Evolutionary conservation across 495 filamentous ascomycete genomes (phyloP), one percentile per base, ranked within the genome.

Genomic region (Chaetomium tenue): DNA sequence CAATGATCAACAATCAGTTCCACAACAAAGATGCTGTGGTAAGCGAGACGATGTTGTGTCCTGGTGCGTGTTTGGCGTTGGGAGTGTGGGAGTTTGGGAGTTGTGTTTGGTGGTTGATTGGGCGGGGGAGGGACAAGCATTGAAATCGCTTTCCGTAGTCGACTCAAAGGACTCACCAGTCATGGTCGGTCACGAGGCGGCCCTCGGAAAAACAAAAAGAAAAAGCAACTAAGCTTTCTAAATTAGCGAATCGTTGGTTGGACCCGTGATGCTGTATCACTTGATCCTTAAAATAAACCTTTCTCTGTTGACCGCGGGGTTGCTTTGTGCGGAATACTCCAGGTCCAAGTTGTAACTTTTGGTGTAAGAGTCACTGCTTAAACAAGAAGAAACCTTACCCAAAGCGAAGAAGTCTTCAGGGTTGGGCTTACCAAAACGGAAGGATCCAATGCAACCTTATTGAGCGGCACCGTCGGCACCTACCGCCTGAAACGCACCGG

Each of bases 1-100:
- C 51, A 44, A 39, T 15, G 57, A 64, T 64, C 20, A 67, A 64
- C 51, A 9, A 3, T 12, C 8, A 54, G 66, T 64, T 68, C 52
- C 61, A 68, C 66, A 25, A 55, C 8, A 4, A 40, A 16, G 39
- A 54, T 55, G 60, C 39, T 16, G 60, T 39, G 12, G n/a, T 16
- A 1, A 8, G 5, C 18, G 51, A 18, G 39, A 42, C 22, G 51
- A 51, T 33, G 39, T 20, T 13, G 48, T 54, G 59, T 42, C 33
- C 25, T 2, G 3, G 39, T 28, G 33, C 40, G 39, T 12, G 48
- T 26, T 22, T 51, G 23, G 9, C 13, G n/a, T 47, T 4, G 44
- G 20, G n/a, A 20, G 46, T 50, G 23, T 47, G 44, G n/a, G 46
- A 22, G 20, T 55, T n/a, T 55, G 26, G 12, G 52, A 18, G 8